Evolutionary conservation across 257 asterid genomes (phyloP).

Genomic region (Capsicum chinense): DNA sequence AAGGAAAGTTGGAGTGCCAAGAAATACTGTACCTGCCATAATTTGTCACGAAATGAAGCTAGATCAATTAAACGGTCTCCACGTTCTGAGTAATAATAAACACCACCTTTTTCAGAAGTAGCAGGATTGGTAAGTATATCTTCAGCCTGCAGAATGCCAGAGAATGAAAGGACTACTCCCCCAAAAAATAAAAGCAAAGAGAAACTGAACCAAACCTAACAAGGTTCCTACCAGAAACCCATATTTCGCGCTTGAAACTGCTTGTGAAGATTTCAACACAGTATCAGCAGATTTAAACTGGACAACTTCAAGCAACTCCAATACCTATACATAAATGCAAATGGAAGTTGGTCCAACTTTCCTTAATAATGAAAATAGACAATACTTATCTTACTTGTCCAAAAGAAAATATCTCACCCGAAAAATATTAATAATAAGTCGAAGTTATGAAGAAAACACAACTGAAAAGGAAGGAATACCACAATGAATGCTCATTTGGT

Average conservation of each 20-base stretch:
- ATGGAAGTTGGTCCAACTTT: slow-evolving; percentile 13
- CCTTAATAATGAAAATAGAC: background rate
- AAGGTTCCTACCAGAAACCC: slow-evolving; percentile 72
- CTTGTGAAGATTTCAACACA: slow-evolving; percentile 66
- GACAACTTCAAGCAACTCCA: slow-evolving; percentile 83
- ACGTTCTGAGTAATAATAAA: slow-evolving; percentile 87
- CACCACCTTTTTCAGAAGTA: slow-evolving; percentile 61
- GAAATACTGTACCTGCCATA: slow-evolving; percentile 78
- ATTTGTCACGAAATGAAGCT: slow-evolving; percentile 74
- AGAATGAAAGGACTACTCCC: slow-evolving; percentile 13
- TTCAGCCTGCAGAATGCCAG: slow-evolving; percentile 60
- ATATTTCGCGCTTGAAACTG: slow-evolving; percentile 63
- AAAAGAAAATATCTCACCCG: background rate
- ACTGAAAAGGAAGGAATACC: background rate
- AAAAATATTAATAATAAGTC: background rate
- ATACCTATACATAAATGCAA: slow-evolving; percentile 51
- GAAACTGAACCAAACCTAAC: background rate
- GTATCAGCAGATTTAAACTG: slow-evolving; percentile 84
- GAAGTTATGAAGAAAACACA: background rate
- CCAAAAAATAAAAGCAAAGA: background rate
- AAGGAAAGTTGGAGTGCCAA: slow-evolving; percentile 4
- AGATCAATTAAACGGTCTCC: slow-evolving; percentile 94
- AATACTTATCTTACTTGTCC: slow-evolving; percentile 1
- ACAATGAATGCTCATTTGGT: slow-evolving; percentile 16
- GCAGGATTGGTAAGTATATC: slow-evolving; percentile 74